These are phyloP conservation scores for Scenedesmus sp. DNA, from an alignment of 163 green algal species.

Conservation along the genomic window DNA sequence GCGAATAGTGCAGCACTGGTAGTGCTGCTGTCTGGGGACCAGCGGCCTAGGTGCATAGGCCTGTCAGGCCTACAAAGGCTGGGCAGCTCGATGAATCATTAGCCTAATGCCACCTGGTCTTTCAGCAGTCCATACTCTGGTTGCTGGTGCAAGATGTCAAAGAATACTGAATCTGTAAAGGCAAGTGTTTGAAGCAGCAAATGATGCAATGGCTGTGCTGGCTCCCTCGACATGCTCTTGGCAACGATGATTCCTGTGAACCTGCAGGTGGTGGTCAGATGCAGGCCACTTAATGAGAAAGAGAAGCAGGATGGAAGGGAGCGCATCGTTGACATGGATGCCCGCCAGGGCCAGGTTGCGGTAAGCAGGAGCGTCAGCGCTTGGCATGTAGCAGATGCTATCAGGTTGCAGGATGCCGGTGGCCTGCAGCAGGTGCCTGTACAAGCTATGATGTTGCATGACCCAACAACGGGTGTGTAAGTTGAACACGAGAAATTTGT, in stretches of 20 bases:
- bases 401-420: background rate
- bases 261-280: conserved; percentile 83
- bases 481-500: background rate
- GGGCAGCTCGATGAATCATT: background rate
- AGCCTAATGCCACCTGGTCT: background rate
- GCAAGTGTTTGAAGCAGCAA: conserved; percentile 13
- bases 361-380: conserved; percentile 28
- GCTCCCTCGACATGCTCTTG: background rate
- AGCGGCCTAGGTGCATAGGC: background rate
- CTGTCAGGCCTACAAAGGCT: no score
- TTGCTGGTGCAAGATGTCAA: conserved; percentile 9
- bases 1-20: background rate
- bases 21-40: background rate
- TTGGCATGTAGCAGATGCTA: background rate
- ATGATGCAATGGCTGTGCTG: background rate
- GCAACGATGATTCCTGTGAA: background rate
- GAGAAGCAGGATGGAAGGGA: conserved; percentile 75
- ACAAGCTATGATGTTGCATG: background rate
- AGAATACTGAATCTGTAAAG: conserved; percentile 49
- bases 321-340: conserved; percentile 79
- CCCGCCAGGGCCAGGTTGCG: conserved; percentile 64
- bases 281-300: conserved; percentile 77
- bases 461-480: background rate
- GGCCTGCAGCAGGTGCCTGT: no score
- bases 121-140: background rate